phyloP scores from a whole-genome alignment of 139 green algal species.

The Picochlorum sp. region DNA sequence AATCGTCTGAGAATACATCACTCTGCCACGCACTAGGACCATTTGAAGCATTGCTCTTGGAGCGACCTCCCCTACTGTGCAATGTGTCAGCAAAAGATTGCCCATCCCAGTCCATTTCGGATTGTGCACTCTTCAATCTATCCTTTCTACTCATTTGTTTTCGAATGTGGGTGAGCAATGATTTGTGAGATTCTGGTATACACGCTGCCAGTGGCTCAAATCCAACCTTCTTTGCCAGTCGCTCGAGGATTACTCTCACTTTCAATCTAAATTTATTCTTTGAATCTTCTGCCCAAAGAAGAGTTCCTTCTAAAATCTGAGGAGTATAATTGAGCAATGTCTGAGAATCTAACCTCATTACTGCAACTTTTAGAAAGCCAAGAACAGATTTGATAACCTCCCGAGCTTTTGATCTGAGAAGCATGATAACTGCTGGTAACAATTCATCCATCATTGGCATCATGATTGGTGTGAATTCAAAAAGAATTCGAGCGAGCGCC shows the following conservation, averaged over 20 bases:
- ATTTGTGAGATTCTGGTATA: slow-evolving; percentile 65
- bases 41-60: slow-evolving; percentile 5
- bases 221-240: slow-evolving; percentile 72
- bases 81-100: not conserved
- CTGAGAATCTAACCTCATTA: slow-evolving; percentile 63
- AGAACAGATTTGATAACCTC: slow-evolving; percentile 90
- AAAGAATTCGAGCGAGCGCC: slow-evolving; percentile 84
- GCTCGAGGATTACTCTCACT: slow-evolving; percentile 83
- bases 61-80: slow-evolving; percentile 8
- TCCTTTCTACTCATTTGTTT: slow-evolving; percentile 56
- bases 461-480: slow-evolving; percentile 74
- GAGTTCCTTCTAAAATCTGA: slow-evolving; percentile 74
- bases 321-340: slow-evolving; percentile 58
- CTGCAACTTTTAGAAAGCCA: slow-evolving; percentile 88
- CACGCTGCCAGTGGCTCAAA: slow-evolving; percentile 66
- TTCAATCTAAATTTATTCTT: slow-evolving; percentile 97
- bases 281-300: slow-evolving; percentile 83
- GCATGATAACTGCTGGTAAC: slow-evolving; percentile 72
- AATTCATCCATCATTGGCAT: slow-evolving; percentile 44
- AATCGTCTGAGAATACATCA: slow-evolving; percentile 62
- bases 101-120: slow-evolving; percentile 30
- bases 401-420: slow-evolving; percentile 73
- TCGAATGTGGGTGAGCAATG: slow-evolving; percentile 83
- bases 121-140: slow-evolving; percentile 25
- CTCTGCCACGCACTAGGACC: slow-evolving; percentile 54